These are phyloP conservation scores for Yamadazyma kitorensis DNA, from an alignment of 805 yeast genomes.

Conservation along the genomic window DNA sequence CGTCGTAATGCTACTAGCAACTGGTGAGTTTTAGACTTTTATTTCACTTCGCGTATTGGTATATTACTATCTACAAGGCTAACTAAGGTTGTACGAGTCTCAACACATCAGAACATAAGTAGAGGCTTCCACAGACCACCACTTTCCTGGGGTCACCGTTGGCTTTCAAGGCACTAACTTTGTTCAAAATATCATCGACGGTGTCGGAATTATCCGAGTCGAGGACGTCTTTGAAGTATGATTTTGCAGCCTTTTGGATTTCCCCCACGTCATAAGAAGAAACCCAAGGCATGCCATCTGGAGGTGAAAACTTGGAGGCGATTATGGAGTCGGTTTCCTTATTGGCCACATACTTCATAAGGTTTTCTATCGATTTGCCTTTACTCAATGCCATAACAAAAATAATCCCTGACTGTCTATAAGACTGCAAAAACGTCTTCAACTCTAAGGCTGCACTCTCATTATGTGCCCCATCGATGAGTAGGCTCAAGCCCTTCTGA, in stretches of 20 bases:
- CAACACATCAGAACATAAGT: constrained; percentile 40
- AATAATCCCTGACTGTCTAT: constrained; percentile 29
- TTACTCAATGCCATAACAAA: constrained; percentile 74
- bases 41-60: background rate
- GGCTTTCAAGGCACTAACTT: constrained; percentile 9
- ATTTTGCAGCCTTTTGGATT: constrained; percentile 18
- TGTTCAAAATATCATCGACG: constrained; percentile 15
- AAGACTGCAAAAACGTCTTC: constrained; percentile 43
- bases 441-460: constrained; percentile 79
- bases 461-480: constrained; percentile 94
- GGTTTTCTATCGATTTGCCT: constrained; percentile 58
- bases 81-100: constrained; percentile 14
- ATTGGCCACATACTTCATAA: constrained; percentile 50
- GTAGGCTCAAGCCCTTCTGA: constrained; percentile 24
- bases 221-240: constrained; percentile 12
- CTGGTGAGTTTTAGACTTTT: too few relatives aligned
- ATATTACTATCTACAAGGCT: constrained; percentile 5
- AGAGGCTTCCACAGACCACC: constrained; percentile 42
- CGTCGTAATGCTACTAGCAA: too few relatives aligned
- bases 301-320: constrained; percentile 61
- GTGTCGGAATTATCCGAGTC: constrained; percentile 7
- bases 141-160: constrained; percentile 26
- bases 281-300: constrained; percentile 96
- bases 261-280: constrained; percentile 38
- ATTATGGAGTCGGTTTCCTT: constrained; percentile 52